Percentiles rank a stretch among this genome's conserved stretches.
These are phyloP conservation scores for Juglanconis juglandina DNA, from an alignment of 2,329 filamentous ascomycete species.

Conservation along the genomic window DNA sequence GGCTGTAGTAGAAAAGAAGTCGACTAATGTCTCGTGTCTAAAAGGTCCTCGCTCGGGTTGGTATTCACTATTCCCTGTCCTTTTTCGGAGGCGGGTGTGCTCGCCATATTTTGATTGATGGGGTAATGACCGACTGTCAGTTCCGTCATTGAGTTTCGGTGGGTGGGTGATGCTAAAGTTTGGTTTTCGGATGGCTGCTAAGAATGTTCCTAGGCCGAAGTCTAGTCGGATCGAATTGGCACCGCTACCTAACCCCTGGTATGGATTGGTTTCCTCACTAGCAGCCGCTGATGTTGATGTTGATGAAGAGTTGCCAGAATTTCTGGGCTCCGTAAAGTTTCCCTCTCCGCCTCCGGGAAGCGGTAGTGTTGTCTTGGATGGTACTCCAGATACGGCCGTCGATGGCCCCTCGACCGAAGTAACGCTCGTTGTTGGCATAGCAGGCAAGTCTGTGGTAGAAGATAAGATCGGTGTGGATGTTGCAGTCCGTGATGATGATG, in stretches of 20 bases:
- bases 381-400: constrained; percentile 5
- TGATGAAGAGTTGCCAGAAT: background rate
- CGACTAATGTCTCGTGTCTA: background rate
- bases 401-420: constrained; percentile 16
- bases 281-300: background rate
- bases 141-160: background rate
- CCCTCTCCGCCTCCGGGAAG: constrained; percentile 6
- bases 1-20: background rate
- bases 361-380: constrained; percentile 5
- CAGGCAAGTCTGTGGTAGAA: constrained; percentile 1
- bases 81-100: background rate
- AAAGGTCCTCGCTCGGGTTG: background rate
- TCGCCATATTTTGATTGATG: background rate
- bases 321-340: background rate
- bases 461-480: background rate
- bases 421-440: constrained; percentile 8
- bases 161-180: background rate
- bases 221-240: background rate
- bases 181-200: background rate
- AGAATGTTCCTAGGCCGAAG: constrained; percentile 4
- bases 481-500: background rate
- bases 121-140: constrained; percentile 1
- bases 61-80: background rate
- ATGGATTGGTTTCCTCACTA: background rate
- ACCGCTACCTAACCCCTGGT: constrained; percentile 9